Evolutionary conservation across 371 early-diverging fungal genomes (phyloP).

Genomic region (Rhizopus arrhizus): DNA sequence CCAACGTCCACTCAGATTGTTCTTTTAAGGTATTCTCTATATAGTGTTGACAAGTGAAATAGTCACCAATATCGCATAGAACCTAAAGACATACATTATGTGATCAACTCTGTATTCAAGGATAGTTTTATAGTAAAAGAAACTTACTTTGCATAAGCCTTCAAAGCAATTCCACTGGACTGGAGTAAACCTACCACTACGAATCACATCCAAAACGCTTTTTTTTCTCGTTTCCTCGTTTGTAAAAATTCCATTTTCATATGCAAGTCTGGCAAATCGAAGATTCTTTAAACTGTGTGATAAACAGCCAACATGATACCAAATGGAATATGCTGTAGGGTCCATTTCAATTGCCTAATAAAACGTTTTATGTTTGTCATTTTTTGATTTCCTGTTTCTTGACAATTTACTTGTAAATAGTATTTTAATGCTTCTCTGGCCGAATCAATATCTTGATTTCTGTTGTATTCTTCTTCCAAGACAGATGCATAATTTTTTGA

Average conservation of each 20-base stretch:
- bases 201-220: conserved; percentile 13
- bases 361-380: neutral
- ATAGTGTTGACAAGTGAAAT: conserved; percentile 4
- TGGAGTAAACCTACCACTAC: conserved; percentile 31
- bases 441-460: conserved; percentile 13
- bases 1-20: neutral
- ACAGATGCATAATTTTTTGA: conserved; percentile 65
- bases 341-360: conserved; percentile 59
- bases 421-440: conserved; percentile 47
- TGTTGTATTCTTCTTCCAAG: conserved; percentile 46
- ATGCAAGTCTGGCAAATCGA: conserved; percentile 57
- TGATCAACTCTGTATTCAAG: no score
- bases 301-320: conserved; percentile 57
- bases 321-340: conserved; percentile 55
- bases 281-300: conserved; percentile 37
- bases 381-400: neutral
- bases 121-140: neutral
- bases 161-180: conserved; percentile 63
- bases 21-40: neutral
- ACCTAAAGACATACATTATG: conserved; percentile 31
- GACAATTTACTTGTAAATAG: conserved; percentile 55
- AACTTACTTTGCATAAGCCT: conserved; percentile 54
- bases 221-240: conserved; percentile 10
- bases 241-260: conserved; percentile 47
- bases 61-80: conserved; percentile 61